Base-by-base conservation (phyloP, 2,329 filamentous ascomycete genomes). In the Neofusicoccum sp. region DNA sequence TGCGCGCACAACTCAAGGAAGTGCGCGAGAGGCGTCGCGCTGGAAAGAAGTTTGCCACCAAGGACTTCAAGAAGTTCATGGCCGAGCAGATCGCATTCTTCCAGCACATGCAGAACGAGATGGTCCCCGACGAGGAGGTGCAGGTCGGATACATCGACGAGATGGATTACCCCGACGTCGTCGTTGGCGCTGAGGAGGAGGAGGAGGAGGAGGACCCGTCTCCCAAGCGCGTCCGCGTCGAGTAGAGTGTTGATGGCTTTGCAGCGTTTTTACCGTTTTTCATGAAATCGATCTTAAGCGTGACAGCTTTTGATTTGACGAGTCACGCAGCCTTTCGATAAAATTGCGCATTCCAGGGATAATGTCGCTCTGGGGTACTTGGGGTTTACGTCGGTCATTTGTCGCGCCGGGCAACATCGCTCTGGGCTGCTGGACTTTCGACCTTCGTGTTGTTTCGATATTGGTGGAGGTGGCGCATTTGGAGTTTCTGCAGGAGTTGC, bases 1-100 rank as follows among this genome's bases (percentile, higher is more conserved):
- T 85, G 61, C 78, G 80, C 12, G 70, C 66, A 30, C 73, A 80
- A 68, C 74, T 80, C 30, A 78, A 78, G 62, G 68, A 73, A 54
- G 67, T 83, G 49, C 72, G 74, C n/a, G 76, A 77, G 41, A 61
- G 62, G 49, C 69, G 69, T 34, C 60, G 63, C 20, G 65, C 65
- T 20, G 67, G 70, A n/a, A 69, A 71, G 61, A 68, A 67, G 61
- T 70, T 74, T 57, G 69, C 73, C 56, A 75, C 70, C 28, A 61
- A 62, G 43, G 64, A 40, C 6, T 64, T 76, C 61, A 77, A 76
- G 67, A 61, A 51, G 11, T 76, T 77, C 62, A 65, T 78, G 11
- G 61, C 61, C 31, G 68, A 75, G 41, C 69, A 71, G 43, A 60
- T 66, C 41, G 65, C 62, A 6, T 77, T 76, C 62, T 16, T 75